Base-by-base conservation (phyloP, 2,329 filamentous ascomycete genomes). In the Bipolaris oryzae region DNA sequence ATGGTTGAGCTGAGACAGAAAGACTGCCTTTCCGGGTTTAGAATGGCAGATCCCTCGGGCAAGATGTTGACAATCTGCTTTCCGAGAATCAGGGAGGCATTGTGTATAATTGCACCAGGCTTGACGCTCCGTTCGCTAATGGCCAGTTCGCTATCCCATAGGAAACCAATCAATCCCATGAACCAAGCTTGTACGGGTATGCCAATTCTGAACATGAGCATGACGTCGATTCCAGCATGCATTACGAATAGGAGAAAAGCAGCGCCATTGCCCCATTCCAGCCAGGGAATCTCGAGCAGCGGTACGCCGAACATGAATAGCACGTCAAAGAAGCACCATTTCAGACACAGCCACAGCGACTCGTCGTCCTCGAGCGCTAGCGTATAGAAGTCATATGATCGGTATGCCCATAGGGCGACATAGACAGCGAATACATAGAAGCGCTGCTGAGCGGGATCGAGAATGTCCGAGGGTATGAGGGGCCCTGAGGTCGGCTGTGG, bases 21-120 rank as follows among this genome's bases (percentile, higher is more conserved):
- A 0, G 92, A 85, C n/a, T 83, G 79, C 55, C 86, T 84, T 44
- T 92, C 85, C 0, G 92, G 92, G 70, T 99, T 99, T 61, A 99
- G 81, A 46, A 92, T 83, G 13, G 93, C 95, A 46, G 93, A 95
- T 16, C 96, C 96, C 81, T 99, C 95, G 1, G 95, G 95, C 53
- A 99, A 81, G 71, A 99, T 96, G 74, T 99, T 95, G 77, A 99
- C 94, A 67, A 97, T 96, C 79, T 98, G 93, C 75, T 92, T 95
- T 71, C 95, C 95, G 78, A 96, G 85, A 62, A 99, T 98, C 70
- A 98, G 84, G 20, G 93, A 96, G 31, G 91, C 86, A 74, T 98
- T 97, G 74, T 97, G 91, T 59, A 96, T 81, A 62, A 99, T 93
- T 60, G 85, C 88, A 25, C 89, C 90, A 15, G 93, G 87, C 73